Conservation (phyloP, 2,329 filamentous ascomycete genomes). For the Chaetomium globosum region DNA sequence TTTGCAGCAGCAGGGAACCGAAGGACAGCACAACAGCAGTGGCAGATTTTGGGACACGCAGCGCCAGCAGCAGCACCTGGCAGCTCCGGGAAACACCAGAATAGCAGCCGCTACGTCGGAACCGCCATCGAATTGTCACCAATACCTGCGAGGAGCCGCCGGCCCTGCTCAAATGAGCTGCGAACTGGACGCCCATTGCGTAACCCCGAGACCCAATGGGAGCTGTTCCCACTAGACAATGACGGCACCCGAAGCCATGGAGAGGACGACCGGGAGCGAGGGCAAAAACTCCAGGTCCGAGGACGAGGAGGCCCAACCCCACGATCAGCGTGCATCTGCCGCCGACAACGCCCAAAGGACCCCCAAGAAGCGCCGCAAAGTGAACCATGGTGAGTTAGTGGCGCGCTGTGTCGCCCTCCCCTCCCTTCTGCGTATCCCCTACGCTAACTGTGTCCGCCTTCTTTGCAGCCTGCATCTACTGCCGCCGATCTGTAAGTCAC, state of each 20-base stretch:
- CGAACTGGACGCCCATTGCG: slow-evolving; percentile 49
- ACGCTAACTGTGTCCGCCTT: slow-evolving; percentile 43
- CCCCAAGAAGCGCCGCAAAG: slow-evolving; percentile 84
- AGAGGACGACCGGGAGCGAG: slow-evolving; percentile 44
- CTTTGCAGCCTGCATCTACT: slow-evolving; percentile 79
- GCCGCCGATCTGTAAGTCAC: slow-evolving; percentile 82
- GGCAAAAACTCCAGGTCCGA: slow-evolving; percentile 47
- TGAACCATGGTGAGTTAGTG: slow-evolving; percentile 74
- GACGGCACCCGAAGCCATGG: slow-evolving; percentile 44
- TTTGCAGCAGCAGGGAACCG: slow-evolving; percentile 7
- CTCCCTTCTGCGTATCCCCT: slow-evolving; percentile 36
- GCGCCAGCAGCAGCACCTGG: slow-evolving; percentile 16
- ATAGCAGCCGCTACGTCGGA: slow-evolving; percentile 34
- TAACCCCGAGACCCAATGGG: slow-evolving; percentile 52
- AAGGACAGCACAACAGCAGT: slow-evolving; percentile 15
- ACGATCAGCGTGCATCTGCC: slow-evolving; percentile 40
- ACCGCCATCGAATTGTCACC: slow-evolving; percentile 39
- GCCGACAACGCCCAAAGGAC: slow-evolving; percentile 53
- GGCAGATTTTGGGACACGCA: slow-evolving; percentile 2
- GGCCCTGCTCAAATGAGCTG: slow-evolving; percentile 47
- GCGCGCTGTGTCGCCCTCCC: slow-evolving; percentile 27
- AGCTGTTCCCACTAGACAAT: slow-evolving; percentile 43
- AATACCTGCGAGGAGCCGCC: slow-evolving; percentile 49
- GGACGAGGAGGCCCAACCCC: slow-evolving; percentile 45
- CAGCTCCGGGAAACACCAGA: slow-evolving; percentile 8